Percentiles rank a stretch among this genome's conserved stretches.
Evolutionary conservation across 1,284 basidiomycete genomes (phyloP).

Genomic region (Heterobasidion irregulare): DNA sequence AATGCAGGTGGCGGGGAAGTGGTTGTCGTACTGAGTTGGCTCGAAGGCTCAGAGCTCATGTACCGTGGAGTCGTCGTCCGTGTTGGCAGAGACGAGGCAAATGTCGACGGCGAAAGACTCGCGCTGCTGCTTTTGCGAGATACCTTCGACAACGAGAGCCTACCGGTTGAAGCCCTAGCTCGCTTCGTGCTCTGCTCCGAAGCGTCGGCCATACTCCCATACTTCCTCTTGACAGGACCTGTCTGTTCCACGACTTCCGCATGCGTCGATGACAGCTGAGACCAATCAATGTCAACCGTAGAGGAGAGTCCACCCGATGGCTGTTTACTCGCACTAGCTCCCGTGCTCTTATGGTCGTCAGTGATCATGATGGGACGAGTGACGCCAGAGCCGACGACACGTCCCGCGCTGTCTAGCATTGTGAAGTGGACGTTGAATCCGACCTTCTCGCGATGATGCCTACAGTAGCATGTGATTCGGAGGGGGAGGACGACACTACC

Average conservation of each 20-base stretch:
- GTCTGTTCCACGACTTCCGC: slow-evolving; percentile 9
- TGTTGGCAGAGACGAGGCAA: slow-evolving; percentile 21
- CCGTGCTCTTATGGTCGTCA: slow-evolving; percentile 91
- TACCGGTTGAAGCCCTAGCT: slow-evolving; percentile 17
- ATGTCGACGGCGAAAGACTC: slow-evolving; percentile 20
- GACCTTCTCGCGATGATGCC: slow-evolving; percentile 96
- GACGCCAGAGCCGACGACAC: slow-evolving; percentile 76
- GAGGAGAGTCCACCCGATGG: slow-evolving; percentile 16
- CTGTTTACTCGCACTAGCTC: slow-evolving; percentile 7
- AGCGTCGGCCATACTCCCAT: slow-evolving; percentile 7
- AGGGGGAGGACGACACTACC: slow-evolving; percentile 89
- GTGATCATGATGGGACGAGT: slow-evolving; percentile 98
- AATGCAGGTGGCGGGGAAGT: slow-evolving; percentile 10
- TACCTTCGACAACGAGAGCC: slow-evolving; percentile 15
- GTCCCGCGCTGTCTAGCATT: slow-evolving; percentile 76
- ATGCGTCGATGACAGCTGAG: slow-evolving; percentile 17
- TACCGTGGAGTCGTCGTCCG: slow-evolving; percentile 22
- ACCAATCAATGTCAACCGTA: slow-evolving; percentile 38
- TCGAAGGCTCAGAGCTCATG: slow-evolving; percentile 16
- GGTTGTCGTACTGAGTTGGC: slow-evolving; percentile 13
- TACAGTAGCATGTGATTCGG: slow-evolving; percentile 97
- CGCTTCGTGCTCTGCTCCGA: slow-evolving; percentile 24
- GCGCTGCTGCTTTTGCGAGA: slow-evolving; percentile 22
- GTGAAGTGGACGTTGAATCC: slow-evolving; percentile 94
- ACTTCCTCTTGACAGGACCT: slow-evolving; percentile 16